Evolutionary conservation across 139 green algal genomes (phyloP).

Genomic region (Trebouxia sp.): DNA sequence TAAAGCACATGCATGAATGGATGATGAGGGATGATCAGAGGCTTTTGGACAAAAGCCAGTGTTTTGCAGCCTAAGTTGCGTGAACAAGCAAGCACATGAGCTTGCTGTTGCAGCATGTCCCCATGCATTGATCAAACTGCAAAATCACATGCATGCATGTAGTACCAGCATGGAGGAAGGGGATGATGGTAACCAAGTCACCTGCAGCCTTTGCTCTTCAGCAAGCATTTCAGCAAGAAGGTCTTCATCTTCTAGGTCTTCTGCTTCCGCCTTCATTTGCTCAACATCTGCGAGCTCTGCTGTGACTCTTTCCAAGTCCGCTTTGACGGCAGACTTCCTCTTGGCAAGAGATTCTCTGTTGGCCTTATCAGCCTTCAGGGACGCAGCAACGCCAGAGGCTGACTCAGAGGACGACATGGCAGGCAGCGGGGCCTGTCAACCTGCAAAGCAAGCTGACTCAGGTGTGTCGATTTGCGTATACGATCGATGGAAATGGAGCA

Average conservation of each 20-base stretch:
- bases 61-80: too few relatives aligned
- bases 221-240: neutral
- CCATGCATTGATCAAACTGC: too few relatives aligned
- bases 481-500: too few relatives aligned
- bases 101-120: too few relatives aligned
- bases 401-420: neutral
- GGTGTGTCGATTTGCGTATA: too few relatives aligned
- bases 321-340: constrained; percentile 3
- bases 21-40: too few relatives aligned
- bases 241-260: constrained; percentile 12
- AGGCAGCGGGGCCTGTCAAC: neutral
- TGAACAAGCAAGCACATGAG: too few relatives aligned
- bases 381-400: neutral
- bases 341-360: neutral
- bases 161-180: too few relatives aligned
- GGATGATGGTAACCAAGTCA: too few relatives aligned
- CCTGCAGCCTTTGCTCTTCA: constrained; percentile 3
- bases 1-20: too few relatives aligned
- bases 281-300: constrained; percentile 7
- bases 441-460: neutral
- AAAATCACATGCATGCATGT: too few relatives aligned
- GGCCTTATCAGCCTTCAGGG: constrained; percentile 2
- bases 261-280: constrained; percentile 14
- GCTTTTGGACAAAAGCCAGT: too few relatives aligned
- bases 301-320: neutral